phyloP scores from a whole-genome alignment of 2,329 filamentous ascomycete genomes.

The Talaromyces pinophilus region DNA sequence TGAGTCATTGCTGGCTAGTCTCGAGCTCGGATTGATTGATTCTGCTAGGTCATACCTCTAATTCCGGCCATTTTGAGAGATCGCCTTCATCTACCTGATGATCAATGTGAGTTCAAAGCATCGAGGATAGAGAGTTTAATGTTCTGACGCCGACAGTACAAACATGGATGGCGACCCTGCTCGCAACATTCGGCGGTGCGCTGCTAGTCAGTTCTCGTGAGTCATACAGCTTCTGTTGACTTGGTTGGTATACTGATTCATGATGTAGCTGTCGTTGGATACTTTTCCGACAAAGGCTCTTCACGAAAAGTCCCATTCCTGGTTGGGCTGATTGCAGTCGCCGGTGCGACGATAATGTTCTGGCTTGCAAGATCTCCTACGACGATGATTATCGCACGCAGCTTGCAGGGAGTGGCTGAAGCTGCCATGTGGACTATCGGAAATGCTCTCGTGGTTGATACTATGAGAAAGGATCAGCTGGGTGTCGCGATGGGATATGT shows the following conservation, averaged over 20 bases:
- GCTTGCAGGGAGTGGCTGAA: conserved; percentile 59
- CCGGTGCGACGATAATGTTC: conserved; percentile 57
- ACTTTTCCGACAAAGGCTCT: conserved; percentile 55
- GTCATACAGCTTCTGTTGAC: conserved; percentile 13
- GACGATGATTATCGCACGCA: conserved; percentile 53
- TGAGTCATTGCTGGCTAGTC: background rate
- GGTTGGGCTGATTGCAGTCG: conserved; percentile 54
- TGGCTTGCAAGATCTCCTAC: conserved; percentile 52
- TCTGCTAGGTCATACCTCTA: conserved; percentile 62
- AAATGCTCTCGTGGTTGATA: conserved; percentile 60
- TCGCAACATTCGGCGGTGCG: conserved; percentile 70
- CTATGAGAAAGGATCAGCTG: conserved; percentile 58
- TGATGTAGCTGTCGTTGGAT: conserved; percentile 30
- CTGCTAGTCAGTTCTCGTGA: conserved; percentile 54
- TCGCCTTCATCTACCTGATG: conserved; percentile 38
- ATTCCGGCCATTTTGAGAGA: conserved; percentile 63
- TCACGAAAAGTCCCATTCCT: conserved; percentile 60
- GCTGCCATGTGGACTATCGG: conserved; percentile 64
- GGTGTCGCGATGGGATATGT: conserved; percentile 61
- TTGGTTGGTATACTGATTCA: background rate
- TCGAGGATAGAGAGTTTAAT: background rate
- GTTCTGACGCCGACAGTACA: conserved; percentile 51
- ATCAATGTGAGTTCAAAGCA: conserved; percentile 42
- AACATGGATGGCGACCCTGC: conserved; percentile 68
- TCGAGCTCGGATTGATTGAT: background rate